phyloP scores from a whole-genome alignment of 352 stramenopile species.

The Globisporangium okanoganense region DNA sequence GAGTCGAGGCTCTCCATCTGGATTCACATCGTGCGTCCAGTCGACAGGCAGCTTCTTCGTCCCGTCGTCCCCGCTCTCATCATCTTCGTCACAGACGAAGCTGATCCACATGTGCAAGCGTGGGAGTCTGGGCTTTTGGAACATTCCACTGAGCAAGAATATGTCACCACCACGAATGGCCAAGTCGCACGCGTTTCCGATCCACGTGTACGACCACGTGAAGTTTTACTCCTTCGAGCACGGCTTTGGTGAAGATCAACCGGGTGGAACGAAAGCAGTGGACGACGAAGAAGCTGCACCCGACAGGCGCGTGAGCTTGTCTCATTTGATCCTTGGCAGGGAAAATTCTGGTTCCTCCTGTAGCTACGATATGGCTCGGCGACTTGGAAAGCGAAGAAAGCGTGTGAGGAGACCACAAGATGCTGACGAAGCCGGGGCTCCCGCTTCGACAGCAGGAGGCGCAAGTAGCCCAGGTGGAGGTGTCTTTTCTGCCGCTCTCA shows the following conservation, averaged over 20 bases:
- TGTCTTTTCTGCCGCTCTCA: conserved; percentile 19
- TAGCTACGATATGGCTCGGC: conserved; percentile 23
- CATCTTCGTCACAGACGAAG: conserved; percentile 11
- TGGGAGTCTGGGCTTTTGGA: conserved; percentile 55
- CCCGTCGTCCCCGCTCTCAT: conserved; percentile 12
- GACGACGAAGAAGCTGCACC: background rate
- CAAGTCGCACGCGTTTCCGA: conserved; percentile 10
- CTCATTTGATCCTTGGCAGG: conserved; percentile 43
- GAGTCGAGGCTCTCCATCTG: conserved; percentile 9
- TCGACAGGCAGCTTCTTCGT: conserved; percentile 19
- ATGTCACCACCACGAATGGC: conserved; percentile 22
- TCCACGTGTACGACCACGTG: conserved; percentile 22
- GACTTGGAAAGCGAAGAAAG: conserved; percentile 26
- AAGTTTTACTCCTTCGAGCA: conserved; percentile 27
- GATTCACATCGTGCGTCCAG: conserved; percentile 50
- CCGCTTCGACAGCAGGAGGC: background rate
- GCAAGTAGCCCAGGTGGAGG: conserved; percentile 12
- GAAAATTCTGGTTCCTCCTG: conserved; percentile 30
- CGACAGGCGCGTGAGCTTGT: conserved; percentile 20
- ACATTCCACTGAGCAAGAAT: conserved; percentile 23
- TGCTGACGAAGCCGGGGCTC: background rate
- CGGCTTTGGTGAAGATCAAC: conserved; percentile 16
- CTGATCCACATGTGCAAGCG: conserved; percentile 55
- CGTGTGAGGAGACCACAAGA: conserved; percentile 14
- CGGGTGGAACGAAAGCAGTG: background rate